These are phyloP conservation scores for Nymphaea colorata DNA, from an alignment of 164 flowering plant species.

Conservation along the genomic window DNA sequence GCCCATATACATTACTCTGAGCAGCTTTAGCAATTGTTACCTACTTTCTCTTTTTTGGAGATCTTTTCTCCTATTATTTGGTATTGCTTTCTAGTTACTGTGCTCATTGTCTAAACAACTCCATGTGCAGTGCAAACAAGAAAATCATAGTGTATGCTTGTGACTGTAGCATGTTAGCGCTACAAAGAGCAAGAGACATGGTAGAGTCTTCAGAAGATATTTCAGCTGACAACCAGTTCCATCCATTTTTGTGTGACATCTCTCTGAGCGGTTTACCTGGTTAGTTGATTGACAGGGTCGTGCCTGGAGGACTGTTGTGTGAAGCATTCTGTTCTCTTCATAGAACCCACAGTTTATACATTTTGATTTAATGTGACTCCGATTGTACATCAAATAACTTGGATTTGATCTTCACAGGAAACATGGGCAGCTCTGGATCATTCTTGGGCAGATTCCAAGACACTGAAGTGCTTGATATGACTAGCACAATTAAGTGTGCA, in stretches of 20 bases:
- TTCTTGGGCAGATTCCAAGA: conserved; percentile 18
- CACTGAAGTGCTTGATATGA: conserved; percentile 7
- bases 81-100: no score
- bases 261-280: conserved; percentile 45
- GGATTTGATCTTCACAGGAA: no score
- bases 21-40: no score
- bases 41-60: no score
- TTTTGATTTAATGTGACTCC: no score
- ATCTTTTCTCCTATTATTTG: no score
- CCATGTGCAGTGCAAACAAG: conserved; percentile 34
- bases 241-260: conserved; percentile 63
- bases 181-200: conserved; percentile 49
- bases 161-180: conserved; percentile 75
- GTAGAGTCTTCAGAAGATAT: conserved; percentile 17
- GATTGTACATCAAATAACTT: no score
- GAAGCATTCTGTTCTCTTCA: conserved; percentile 7
- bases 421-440: neutral
- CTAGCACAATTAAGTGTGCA: conserved; percentile 3
- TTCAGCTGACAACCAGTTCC: conserved; percentile 35
- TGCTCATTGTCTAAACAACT: neutral
- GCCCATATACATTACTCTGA: no score
- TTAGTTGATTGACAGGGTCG: conserved; percentile 54
- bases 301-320: conserved; percentile 16
- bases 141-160: conserved; percentile 57
- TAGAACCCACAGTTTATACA: conserved; percentile 25